phyloP scores from a whole-genome alignment of 768 basidiomycete genomes.

The Serendipita sp. region DNA sequence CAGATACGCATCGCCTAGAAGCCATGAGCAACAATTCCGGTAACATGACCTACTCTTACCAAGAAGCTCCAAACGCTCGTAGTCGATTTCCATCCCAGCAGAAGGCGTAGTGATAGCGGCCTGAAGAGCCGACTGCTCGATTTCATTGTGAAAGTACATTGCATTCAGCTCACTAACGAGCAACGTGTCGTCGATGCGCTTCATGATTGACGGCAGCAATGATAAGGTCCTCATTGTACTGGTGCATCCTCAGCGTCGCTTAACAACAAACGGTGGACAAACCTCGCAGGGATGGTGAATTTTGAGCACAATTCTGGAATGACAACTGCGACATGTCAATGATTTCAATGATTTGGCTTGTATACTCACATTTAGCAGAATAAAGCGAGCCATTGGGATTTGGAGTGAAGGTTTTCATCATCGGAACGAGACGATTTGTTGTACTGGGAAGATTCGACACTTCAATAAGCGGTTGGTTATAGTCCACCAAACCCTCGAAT shows the following conservation, averaged over 20 bases:
- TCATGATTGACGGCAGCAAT: constrained; percentile 58
- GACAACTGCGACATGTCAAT: constrained; percentile 36
- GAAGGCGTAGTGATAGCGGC: constrained; percentile 57
- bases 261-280: constrained; percentile 11
- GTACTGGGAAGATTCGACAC: constrained; percentile 36
- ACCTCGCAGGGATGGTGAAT: constrained; percentile 62
- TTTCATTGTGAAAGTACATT: constrained; percentile 42
- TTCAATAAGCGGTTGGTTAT: constrained; percentile 58
- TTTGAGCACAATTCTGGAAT: constrained; percentile 72
- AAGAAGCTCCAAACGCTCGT: constrained; percentile 71
- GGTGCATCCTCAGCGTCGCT: neutral
- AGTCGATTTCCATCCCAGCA: constrained; percentile 53
- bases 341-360: constrained; percentile 12
- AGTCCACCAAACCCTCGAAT: constrained; percentile 44
- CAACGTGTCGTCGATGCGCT: constrained; percentile 56
- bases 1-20: constrained; percentile 62
- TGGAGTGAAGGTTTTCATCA: constrained; percentile 22
- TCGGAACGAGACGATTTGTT: constrained; percentile 33
- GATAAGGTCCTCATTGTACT: constrained; percentile 55
- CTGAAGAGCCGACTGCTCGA: constrained; percentile 45
- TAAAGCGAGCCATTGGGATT: constrained; percentile 23
- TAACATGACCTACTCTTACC: constrained; percentile 30
- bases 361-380: constrained; percentile 43
- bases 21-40: constrained; percentile 7
- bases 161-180: constrained; percentile 68